Conservation (phyloP, 331 rosid species). For the Pyracantha coccinea region DNA sequence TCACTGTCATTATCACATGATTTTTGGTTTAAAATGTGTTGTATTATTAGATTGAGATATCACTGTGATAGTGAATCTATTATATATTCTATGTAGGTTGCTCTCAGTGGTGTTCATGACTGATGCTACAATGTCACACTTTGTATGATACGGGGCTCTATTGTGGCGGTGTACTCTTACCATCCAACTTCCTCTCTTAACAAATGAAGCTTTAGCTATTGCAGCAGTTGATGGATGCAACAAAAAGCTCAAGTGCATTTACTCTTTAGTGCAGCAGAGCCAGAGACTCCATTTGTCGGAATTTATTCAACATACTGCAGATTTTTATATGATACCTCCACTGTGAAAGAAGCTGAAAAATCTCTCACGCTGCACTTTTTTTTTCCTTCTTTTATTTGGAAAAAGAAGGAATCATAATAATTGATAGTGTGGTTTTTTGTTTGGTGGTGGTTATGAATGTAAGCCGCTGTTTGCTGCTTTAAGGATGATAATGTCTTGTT, state of each 20-base stretch:
- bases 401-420: neutral
- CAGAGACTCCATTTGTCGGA: conserved; percentile 1
- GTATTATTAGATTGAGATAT: no score
- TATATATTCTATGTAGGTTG: no score
- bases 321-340: neutral
- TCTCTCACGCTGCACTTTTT: neutral
- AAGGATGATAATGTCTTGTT: conserved; percentile 24
- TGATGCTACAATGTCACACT: no score
- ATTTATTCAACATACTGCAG: neutral
- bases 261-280: neutral
- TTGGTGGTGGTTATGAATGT: conserved; percentile 17
- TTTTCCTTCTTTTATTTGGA: neutral
- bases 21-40: no score
- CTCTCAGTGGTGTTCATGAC: no score
- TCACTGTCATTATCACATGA: no score
- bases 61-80: no score
- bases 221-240: neutral
- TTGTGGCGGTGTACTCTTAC: no score
- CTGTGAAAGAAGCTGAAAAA: neutral
- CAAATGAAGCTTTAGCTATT: neutral
- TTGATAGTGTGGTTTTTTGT: neutral
- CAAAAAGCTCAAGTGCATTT: neutral
- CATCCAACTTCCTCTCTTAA: neutral
- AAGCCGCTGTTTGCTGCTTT: conserved; percentile 25
- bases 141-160: no score